Percentiles rank a stretch among this genome's conserved stretches.
Evolutionary conservation across 352 stramenopile species (phyloP).

Genomic region (Pythium oligandrum): DNA sequence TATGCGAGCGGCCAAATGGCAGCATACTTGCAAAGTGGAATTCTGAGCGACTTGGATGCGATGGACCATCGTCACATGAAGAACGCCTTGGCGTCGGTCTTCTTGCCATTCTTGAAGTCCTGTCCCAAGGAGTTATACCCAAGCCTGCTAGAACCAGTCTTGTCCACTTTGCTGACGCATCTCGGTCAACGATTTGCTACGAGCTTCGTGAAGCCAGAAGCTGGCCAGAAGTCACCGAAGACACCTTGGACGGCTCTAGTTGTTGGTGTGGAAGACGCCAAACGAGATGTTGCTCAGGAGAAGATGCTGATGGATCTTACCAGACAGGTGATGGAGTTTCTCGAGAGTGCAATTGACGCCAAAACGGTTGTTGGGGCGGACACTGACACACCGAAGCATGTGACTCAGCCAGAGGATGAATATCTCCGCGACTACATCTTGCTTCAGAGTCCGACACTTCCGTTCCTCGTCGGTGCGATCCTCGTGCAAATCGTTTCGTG

Average conservation of each 20-base stretch:
- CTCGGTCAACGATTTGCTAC: slow-evolving; percentile 43
- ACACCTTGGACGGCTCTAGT: slow-evolving; percentile 47
- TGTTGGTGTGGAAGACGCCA: slow-evolving; percentile 59
- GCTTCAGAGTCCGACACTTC: slow-evolving; percentile 33
- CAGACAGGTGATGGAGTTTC: slow-evolving; percentile 63
- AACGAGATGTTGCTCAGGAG: slow-evolving; percentile 59
- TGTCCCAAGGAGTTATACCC: slow-evolving; percentile 54
- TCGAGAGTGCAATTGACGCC: slow-evolving; percentile 63
- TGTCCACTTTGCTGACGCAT: slow-evolving; percentile 49
- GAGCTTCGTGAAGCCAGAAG: slow-evolving; percentile 27
- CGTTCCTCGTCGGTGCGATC: slow-evolving; percentile 42
- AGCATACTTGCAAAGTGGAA: slow-evolving; percentile 47
- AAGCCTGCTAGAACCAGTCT: slow-evolving; percentile 57
- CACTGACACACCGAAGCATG: slow-evolving; percentile 72
- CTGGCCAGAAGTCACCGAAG: slow-evolving; percentile 24
- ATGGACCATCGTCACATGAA: slow-evolving; percentile 81
- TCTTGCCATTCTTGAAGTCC: slow-evolving; percentile 63
- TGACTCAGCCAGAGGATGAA: slow-evolving; percentile 55
- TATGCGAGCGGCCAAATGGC: slow-evolving; percentile 42
- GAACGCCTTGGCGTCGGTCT: slow-evolving; percentile 57
- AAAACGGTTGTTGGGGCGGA: slow-evolving; percentile 70
- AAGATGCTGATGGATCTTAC: slow-evolving; percentile 74
- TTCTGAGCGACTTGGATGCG: slow-evolving; percentile 52
- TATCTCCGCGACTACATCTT: slow-evolving; percentile 62
- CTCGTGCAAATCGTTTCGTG: slow-evolving; percentile 60